Percentiles rank a stretch among this genome's conserved stretches.
phyloP scores from a whole-genome alignment of 2,329 filamentous ascomycete genomes.

The Sporothrix brasiliensis region DNA sequence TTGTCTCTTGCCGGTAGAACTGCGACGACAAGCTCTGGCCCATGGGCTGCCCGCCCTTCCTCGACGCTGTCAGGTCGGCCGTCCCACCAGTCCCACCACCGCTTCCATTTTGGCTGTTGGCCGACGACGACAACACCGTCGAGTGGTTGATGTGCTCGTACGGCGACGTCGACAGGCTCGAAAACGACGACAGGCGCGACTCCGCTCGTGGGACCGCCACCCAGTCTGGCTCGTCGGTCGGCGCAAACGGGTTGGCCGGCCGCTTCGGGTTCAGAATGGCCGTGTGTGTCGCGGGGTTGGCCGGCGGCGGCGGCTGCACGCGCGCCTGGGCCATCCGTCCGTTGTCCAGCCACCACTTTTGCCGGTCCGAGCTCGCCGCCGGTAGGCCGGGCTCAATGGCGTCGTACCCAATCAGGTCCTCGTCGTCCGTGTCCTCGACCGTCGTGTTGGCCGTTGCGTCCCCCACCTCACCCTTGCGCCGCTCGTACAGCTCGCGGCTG shows the following conservation, averaged over 20 bases:
- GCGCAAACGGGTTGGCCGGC: conserved; percentile 78
- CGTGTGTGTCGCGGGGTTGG: conserved; percentile 52
- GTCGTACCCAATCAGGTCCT: conserved; percentile 79
- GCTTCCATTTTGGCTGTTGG: conserved; percentile 45
- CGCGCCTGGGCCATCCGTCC: conserved; percentile 74
- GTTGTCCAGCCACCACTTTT: conserved; percentile 72
- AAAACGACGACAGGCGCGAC: conserved; percentile 57
- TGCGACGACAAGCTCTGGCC: conserved; percentile 27
- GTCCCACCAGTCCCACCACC: not conserved
- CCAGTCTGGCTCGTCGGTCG: conserved; percentile 81
- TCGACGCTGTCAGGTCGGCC: conserved; percentile 40
- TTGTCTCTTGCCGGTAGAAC: conserved; percentile 5
- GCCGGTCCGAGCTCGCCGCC: conserved; percentile 67
- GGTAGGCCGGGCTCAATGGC: conserved; percentile 77
- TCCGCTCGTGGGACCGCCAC: conserved; percentile 63
- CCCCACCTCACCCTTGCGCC: conserved; percentile 67
- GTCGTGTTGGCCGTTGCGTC: conserved; percentile 61
- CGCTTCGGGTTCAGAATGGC: conserved; percentile 72
- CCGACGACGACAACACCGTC: conserved; percentile 50
- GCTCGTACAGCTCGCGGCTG: conserved; percentile 72
- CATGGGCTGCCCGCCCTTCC: conserved; percentile 45
- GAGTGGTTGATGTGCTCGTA: conserved; percentile 62
- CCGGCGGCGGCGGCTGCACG: conserved; percentile 63
- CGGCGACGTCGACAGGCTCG: conserved; percentile 61
- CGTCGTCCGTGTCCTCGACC: conserved; percentile 68